These are phyloP conservation scores for Pythium aphanidermatum DNA, from an alignment of 352 stramenopile species.

Conservation along the genomic window DNA sequence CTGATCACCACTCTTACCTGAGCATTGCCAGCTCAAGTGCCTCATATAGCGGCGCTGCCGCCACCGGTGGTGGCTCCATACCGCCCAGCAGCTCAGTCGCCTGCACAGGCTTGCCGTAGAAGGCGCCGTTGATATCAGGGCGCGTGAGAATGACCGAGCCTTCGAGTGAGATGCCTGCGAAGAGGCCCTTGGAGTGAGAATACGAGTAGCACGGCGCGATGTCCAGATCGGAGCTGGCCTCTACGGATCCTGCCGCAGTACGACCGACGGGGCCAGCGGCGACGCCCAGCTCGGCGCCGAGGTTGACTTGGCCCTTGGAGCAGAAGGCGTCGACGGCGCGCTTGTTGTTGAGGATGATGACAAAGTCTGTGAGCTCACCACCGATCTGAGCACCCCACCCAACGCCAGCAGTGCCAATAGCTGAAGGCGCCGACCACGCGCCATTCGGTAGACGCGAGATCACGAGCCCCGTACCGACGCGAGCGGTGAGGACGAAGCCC, in stretches of 20 bases:
- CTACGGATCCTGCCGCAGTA: constrained; percentile 63
- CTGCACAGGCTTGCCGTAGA: constrained; percentile 84
- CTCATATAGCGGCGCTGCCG: constrained; percentile 81
- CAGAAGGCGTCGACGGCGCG: constrained; percentile 82
- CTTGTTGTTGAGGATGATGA: constrained; percentile 92
- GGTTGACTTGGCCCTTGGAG: constrained; percentile 82
- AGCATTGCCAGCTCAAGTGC: constrained; percentile 57
- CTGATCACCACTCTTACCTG: constrained; percentile 30
- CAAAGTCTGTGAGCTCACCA: constrained; percentile 90
- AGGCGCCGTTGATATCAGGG: constrained; percentile 87
- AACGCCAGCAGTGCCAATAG: constrained; percentile 88
- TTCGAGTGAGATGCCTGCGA: constrained; percentile 86
- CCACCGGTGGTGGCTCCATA: constrained; percentile 70
- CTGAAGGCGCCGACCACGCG: constrained; percentile 93
- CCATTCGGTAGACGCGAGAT: constrained; percentile 89
- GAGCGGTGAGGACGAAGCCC: constrained; percentile 80
- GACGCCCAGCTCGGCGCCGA: constrained; percentile 87
- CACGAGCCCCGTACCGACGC: constrained; percentile 91
- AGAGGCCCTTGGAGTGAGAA: constrained; percentile 88
- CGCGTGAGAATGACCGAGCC: constrained; percentile 87
- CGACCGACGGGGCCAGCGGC: constrained; percentile 89
- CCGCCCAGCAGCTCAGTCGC: constrained; percentile 70
- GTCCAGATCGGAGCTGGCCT: constrained; percentile 68
- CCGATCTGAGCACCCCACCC: constrained; percentile 90
- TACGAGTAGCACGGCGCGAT: constrained; percentile 90